Percentiles rank a stretch among this genome's conserved stretches.
Evolutionary conservation across 257 asterid genomes (phyloP).

Genomic region (Cynanchum wilfordii): DNA sequence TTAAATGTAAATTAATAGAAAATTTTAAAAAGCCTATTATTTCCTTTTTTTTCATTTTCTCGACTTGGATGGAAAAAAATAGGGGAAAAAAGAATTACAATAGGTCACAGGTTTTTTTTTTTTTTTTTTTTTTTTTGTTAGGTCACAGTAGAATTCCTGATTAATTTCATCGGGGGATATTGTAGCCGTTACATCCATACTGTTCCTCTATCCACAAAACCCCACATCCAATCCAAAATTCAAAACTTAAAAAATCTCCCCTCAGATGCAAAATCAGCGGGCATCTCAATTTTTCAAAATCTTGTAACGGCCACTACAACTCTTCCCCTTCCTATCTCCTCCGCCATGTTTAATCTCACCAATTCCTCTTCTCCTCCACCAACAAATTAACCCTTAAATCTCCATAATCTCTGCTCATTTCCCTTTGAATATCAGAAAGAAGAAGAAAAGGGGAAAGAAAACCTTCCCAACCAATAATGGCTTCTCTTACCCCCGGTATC

Average conservation of each 20-base stretch:
- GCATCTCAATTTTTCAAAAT: constrained; percentile 23
- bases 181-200: constrained; percentile 20
- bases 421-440: too few relatives aligned
- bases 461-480: constrained; percentile 37
- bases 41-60: not conserved
- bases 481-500: constrained; percentile 80
- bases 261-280: constrained; percentile 8
- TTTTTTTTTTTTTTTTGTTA: too few relatives aligned
- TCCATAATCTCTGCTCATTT: not conserved
- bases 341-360: constrained; percentile 8
- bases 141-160: not conserved
- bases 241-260: constrained; percentile 16
- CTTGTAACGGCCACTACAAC: constrained; percentile 9
- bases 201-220: not conserved
- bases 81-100: too few relatives aligned
- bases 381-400: not conserved
- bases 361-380: not conserved
- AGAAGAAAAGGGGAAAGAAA: not conserved
- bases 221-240: constrained; percentile 12
- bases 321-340: not conserved
- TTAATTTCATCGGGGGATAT: not conserved
- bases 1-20: too few relatives aligned
- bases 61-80: not conserved
- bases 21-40: too few relatives aligned
- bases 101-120: too few relatives aligned